Base-by-base conservation (phyloP, 2,329 filamentous ascomycete genomes). In the Ceratocystis albifundus region DNA sequence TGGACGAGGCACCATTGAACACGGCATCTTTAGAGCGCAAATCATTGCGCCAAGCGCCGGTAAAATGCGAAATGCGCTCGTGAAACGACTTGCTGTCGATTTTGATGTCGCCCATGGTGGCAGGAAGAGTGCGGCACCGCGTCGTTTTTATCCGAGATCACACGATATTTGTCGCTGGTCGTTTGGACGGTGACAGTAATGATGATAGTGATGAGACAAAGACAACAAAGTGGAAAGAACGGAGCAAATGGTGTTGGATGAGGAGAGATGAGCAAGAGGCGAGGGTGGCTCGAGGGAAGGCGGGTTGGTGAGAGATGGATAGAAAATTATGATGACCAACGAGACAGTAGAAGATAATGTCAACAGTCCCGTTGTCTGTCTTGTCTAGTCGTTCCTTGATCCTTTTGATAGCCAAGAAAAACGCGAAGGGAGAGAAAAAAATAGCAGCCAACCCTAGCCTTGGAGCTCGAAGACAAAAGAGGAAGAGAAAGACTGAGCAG, bases 11-110 rank as follows among this genome's bases (percentile, higher is more conserved):
- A 74, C 92, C 93, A 71, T 84, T 86, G 76, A 97, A 99, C 70
- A 93, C 78, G 73, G 85, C 82, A 79, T 96, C 89, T 75, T 88
- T 89, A 69, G 88, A 84, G 74, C 92, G 88, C 80, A 96, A 93
- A 81, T 97, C 93, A 72, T 89, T 86, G 81, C 96, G 97, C 94
- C 95, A 99, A 78, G 90, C 86, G 72, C 89, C 86, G 75, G 92
- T 84, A 73, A 99, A 88, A 74, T 88, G 87, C 71, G 87, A 87
- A 71, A 97, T 83, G 74, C 94, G 92, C 80, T 94, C 92, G 77
- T 96, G 92, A 80, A 99, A 99, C 75, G 86, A 81, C 77, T 88
- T 87, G 80, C 88, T 89, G 80, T 97, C 92, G 80, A 99, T 96
- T 79, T 89, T 90, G 79, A 99, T 96, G 78, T 95, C 89, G 74